Base-by-base conservation (phyloP, 345 rosid species). In the Raphanus raphanistrum region DNA sequence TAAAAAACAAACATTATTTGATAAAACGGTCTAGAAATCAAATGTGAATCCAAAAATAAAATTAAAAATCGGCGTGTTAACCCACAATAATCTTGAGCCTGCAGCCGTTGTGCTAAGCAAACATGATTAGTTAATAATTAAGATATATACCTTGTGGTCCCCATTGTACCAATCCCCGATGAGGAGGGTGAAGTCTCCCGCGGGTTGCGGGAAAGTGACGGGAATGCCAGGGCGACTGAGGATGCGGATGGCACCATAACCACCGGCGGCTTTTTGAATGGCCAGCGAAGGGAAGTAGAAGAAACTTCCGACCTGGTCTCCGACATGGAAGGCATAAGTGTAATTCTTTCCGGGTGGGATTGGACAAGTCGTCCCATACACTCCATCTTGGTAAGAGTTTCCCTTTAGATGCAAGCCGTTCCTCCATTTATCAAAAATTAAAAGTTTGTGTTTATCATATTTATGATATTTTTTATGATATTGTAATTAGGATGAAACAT, bases 241-340 rank as follows among this genome's bases (percentile, higher is more conserved):
- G 74, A 94, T 84, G 66, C 85, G 86, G 77, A 94, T 80, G 63
- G 87, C 91, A 2, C 98, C 98, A 31, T 81, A 94, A 17, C 86
- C 98, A 6, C 98, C 98, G 10, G 94, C 91, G 13, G 97, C 93
- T 85, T 92, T 94, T 82, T 92, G 98, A 82, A 92, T 83, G 32
- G 75, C 90, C 15, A 91, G 87, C 38, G 96, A 92, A 12, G 99
- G 99, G 83, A 88, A 95, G 80, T 95, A 95, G 80, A 67, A 94
- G 87, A 84, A 94, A 80, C 90, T 90, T 6, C 97, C 97, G 5
- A 90, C 90, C 67, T 94, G 98, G 48, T 94, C 98, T 78, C 90
- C 91, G 10, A 88, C 85, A 77, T 95, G 97, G 41, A 95, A 66
- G 35, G 70, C 81, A 83, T 94, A 94, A 4, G 97, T 94, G 85